Evolutionary conservation across 2,329 filamentous ascomycete species (phyloP).

Genomic region (Neofusicoccum parvum): DNA sequence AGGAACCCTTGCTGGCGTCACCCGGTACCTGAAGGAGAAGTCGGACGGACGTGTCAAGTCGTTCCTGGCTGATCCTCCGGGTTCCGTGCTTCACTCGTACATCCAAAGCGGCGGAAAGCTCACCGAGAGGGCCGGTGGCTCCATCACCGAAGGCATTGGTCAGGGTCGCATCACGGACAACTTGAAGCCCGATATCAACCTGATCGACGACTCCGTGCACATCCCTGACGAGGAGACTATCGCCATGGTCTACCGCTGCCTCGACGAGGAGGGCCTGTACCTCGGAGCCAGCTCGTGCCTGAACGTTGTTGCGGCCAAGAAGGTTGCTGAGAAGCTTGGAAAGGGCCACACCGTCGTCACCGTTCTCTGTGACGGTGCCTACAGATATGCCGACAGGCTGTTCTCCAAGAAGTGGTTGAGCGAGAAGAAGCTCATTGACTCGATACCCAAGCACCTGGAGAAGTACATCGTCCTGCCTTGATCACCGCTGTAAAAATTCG

Average conservation of each 20-base stretch:
- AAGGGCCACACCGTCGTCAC: constrained; percentile 91
- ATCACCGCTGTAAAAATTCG: neutral
- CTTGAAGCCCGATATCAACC: constrained; percentile 77
- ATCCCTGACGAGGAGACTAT: constrained; percentile 94
- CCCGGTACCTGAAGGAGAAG: constrained; percentile 83
- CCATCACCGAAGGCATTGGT: constrained; percentile 96
- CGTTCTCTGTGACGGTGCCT: constrained; percentile 93
- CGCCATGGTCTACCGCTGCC: constrained; percentile 94
- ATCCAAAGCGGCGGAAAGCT: constrained; percentile 82
- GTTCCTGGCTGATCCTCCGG: constrained; percentile 91
- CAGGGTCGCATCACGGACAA: constrained; percentile 98
- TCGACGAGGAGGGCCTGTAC: constrained; percentile 95
- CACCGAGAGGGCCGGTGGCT: constrained; percentile 77
- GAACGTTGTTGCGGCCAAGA: constrained; percentile 93
- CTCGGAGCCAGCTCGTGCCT: constrained; percentile 90
- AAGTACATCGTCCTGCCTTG: constrained; percentile 85
- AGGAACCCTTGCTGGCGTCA: constrained; percentile 86
- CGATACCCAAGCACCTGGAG: constrained; percentile 81
- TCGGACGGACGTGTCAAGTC: constrained; percentile 78
- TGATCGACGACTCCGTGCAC: constrained; percentile 81
- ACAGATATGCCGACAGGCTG: constrained; percentile 89
- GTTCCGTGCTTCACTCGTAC: constrained; percentile 90
- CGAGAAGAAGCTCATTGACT: constrained; percentile 77
- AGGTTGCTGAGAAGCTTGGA: constrained; percentile 88
- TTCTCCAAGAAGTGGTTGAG: constrained; percentile 91